Base-by-base conservation (phyloP, 2,329 filamentous ascomycete species). In the Pseudocercospora fijiensis region DNA sequence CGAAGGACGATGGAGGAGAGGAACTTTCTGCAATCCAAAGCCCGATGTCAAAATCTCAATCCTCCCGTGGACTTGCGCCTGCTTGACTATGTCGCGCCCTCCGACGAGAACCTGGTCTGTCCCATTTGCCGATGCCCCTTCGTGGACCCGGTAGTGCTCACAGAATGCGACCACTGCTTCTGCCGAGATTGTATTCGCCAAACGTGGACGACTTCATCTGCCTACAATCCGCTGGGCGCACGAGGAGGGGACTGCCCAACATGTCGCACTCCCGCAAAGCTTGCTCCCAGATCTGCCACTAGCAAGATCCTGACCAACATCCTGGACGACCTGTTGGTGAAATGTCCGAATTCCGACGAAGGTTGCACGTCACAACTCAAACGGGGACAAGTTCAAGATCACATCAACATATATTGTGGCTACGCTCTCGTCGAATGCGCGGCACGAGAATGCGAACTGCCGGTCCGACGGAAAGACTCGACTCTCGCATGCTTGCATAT, bases 91-190 rank as follows among this genome's bases (percentile, higher is more conserved):
- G 80, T 85, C 62, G 77, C 79, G 57, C 73, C 76, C 27, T 84
- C 83, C 71, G 85, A 88, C 72, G 80, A 80, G 65, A 86, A 88
- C 71, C 79, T 88, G 57, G 83, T 86, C 78, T 88, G 86, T 71
- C 81, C 85, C 16, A 88, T 88, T 67, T 88, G 86, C 74, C 85
- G 86, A 71, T 85, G 83, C 65, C 84, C 86, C 7, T 87, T 88
- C 70, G 81, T 87, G 60, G 77, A 82, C 58, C 86, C 86, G 1
- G 80, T 86, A 51, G 79, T 76, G 3, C 74, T 84, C 68, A 77
- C 86, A 55, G 79, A 83, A 67, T 88, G 86, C 75, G 85, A 88
- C 67, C 86, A 88, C 76, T 83, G 85, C 67, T 88, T 88, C 76
- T 88, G 86, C 75, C 78, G 80, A 60, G 80, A 83, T 24, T 88